These are phyloP conservation scores for Grosmannia huntii DNA, from an alignment of 2,329 filamentous ascomycete species.

Conservation along the genomic window DNA sequence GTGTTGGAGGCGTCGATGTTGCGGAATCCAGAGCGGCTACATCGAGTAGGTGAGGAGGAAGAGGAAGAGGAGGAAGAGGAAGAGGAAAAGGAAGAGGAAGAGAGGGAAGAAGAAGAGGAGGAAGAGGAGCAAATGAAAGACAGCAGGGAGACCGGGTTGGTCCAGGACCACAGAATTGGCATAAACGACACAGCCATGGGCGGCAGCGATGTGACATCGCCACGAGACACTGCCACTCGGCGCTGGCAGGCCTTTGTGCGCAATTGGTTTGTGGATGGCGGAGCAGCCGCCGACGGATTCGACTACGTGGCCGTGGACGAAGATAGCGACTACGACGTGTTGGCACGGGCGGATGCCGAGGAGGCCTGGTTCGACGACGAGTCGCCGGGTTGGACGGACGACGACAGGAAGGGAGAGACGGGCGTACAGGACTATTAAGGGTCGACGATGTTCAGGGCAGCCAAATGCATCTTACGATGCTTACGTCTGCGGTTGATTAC, in stretches of 20 bases:
- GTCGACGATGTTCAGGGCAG: no score
- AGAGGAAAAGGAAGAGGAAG: constrained; percentile 7
- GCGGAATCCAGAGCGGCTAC: constrained; percentile 16
- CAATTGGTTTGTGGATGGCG: constrained; percentile 60
- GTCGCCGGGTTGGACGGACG: constrained; percentile 50
- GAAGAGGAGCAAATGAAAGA: constrained; percentile 5
- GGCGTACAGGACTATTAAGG: constrained; percentile 57
- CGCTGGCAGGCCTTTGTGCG: constrained; percentile 63
- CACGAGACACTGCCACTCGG: constrained; percentile 48
- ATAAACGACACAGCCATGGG: no score
- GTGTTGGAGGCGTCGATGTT: constrained; percentile 65
- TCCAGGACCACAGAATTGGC: background rate
- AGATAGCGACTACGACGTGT: constrained; percentile 57
- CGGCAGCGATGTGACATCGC: constrained; percentile 29
- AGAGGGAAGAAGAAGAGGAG: constrained; percentile 6
- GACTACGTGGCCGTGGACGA: constrained; percentile 61
- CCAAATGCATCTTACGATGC: no score
- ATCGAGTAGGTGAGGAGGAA: constrained; percentile 4
- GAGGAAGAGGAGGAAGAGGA: constrained; percentile 5
- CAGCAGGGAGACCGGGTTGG: no score
- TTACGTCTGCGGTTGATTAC: no score
- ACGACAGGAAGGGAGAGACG: constrained; percentile 43
- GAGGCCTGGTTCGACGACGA: constrained; percentile 74
- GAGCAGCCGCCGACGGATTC: constrained; percentile 54
- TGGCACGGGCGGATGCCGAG: constrained; percentile 47